These are phyloP conservation scores for Parietichytrium sp. DNA, from an alignment of 108 stramenopile genomes.

Conservation along the genomic window DNA sequence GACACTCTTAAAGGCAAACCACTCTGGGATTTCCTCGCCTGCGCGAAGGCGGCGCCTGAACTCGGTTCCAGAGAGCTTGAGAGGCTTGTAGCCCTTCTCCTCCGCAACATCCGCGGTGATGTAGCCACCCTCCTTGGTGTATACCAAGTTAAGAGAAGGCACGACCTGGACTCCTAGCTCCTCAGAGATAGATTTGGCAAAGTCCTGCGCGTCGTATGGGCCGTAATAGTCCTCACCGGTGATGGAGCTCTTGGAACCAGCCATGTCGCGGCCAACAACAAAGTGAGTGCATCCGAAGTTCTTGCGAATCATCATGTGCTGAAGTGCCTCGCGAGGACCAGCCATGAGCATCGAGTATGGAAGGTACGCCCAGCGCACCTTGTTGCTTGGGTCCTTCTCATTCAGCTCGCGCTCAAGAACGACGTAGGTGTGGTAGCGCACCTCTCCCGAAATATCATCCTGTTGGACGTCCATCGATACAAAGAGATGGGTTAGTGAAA, in stretches of 20 bases:
- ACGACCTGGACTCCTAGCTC: slow-evolving; percentile 89
- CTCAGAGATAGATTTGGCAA: slow-evolving; percentile 76
- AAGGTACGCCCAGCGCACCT: slow-evolving; percentile 93
- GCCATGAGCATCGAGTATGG: slow-evolving; percentile 99
- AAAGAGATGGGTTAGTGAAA: no score
- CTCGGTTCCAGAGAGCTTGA: slow-evolving; percentile 96
- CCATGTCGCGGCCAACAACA: slow-evolving; percentile 99
- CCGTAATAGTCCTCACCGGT: slow-evolving; percentile 98
- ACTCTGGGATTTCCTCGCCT: slow-evolving; percentile 98
- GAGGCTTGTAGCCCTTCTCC: slow-evolving; percentile 74
- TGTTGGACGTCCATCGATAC: no score
- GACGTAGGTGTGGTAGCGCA: slow-evolving; percentile 96
- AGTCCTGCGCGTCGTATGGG: slow-evolving; percentile 96
- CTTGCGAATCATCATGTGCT: slow-evolving; percentile 99
- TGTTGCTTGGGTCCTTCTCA: slow-evolving; percentile 79
- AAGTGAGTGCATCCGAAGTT: slow-evolving; percentile 99
- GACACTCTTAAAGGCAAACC: slow-evolving; percentile 98
- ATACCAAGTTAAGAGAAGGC: slow-evolving; percentile 91
- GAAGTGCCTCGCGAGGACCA: slow-evolving; percentile 98
- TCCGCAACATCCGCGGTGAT: slow-evolving; percentile 93
- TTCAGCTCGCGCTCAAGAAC: slow-evolving; percentile 84
- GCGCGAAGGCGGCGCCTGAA: slow-evolving; percentile 97
- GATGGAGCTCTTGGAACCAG: slow-evolving; percentile 91
- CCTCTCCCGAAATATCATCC: slow-evolving; percentile 84
- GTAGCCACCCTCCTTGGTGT: slow-evolving; percentile 90